phyloP scores from a whole-genome alignment of 2,329 filamentous ascomycete genomes.

The Aureobasidium musti region DNA sequence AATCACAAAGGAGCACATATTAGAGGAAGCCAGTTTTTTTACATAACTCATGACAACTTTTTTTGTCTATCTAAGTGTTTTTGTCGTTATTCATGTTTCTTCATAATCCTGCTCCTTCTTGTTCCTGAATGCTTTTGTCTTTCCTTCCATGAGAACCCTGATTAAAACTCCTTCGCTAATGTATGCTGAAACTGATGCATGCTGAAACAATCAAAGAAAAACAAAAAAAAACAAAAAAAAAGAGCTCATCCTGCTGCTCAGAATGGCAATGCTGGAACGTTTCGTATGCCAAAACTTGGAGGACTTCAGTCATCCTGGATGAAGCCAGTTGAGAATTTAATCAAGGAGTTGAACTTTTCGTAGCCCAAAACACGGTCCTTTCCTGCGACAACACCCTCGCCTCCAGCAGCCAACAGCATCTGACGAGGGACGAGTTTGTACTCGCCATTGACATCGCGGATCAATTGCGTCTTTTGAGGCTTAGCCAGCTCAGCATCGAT shows the following conservation, averaged over 20 bases:
- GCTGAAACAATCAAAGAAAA: neutral
- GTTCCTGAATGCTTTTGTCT: constrained; percentile 2
- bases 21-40: neutral
- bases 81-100: constrained; percentile 9
- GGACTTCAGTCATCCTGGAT: constrained; percentile 34
- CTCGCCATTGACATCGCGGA: constrained; percentile 33
- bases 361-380: constrained; percentile 38
- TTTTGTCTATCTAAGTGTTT: constrained; percentile 19
- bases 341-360: constrained; percentile 40
- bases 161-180: neutral
- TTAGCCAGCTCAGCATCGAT: neutral
- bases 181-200: neutral
- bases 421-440: constrained; percentile 41
- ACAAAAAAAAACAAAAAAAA: neutral
- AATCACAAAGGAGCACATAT: neutral
- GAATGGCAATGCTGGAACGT: neutral
- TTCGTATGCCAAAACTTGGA: neutral
- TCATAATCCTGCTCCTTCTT: constrained; percentile 8
- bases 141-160: neutral
- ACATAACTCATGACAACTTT: neutral
- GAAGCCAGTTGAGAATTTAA: constrained; percentile 41
- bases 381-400: constrained; percentile 32
- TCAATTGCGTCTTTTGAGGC: constrained; percentile 45
- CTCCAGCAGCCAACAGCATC: constrained; percentile 36
- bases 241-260: neutral